phyloP scores from a whole-genome alignment of 176 grass and related monocot species.

The Canna indica region DNA sequence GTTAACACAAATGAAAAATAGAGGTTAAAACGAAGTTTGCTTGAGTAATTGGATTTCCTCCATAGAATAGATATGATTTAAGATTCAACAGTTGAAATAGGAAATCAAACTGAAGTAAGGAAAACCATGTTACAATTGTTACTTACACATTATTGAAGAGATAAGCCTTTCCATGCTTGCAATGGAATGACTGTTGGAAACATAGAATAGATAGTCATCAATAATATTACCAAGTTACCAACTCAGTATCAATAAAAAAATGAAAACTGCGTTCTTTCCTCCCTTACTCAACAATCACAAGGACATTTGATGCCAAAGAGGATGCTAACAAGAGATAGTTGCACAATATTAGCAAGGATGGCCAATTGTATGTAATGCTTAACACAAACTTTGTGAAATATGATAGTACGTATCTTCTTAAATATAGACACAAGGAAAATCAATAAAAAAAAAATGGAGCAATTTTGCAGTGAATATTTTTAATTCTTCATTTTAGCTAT shows the following conservation, averaged over 20 bases:
- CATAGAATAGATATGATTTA: background rate
- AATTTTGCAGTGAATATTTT: background rate
- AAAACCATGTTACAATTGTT: constrained; percentile 2
- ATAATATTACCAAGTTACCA: background rate
- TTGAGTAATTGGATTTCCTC: background rate
- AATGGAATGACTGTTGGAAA: constrained; percentile 59
- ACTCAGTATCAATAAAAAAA: background rate
- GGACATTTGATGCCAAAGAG: background rate
- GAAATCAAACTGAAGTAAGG: background rate
- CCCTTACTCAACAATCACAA: background rate
- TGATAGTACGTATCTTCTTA: background rate
- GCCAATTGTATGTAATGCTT: background rate
- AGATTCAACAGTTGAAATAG: background rate
- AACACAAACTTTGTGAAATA: background rate
- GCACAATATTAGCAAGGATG: too few relatives aligned
- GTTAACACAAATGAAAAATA: background rate
- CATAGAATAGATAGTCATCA: constrained; percentile 5
- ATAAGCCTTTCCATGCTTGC: constrained; percentile 90
- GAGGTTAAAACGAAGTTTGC: background rate
- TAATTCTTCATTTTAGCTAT: background rate
- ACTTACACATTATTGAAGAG: constrained; percentile 94
- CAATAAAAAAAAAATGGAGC: background rate
- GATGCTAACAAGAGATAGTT: background rate
- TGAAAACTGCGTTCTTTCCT: background rate
- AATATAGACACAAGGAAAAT: background rate